Base-by-base conservation (phyloP, 2,329 filamentous ascomycete genomes). In the Sclerotiophoma versabilis region DNA sequence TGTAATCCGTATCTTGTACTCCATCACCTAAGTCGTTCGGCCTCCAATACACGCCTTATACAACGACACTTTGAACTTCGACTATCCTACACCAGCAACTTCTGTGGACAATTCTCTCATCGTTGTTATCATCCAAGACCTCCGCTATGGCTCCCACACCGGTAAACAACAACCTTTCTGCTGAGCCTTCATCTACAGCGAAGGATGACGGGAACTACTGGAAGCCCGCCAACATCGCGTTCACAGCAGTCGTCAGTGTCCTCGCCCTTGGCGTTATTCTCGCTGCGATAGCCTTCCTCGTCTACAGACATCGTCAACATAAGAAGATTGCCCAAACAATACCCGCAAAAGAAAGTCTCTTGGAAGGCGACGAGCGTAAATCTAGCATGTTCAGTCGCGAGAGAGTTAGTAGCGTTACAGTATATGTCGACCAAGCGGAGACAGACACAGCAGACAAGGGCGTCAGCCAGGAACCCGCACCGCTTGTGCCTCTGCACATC, bases 351-450 rank as follows among this genome's bases (percentile, higher is more conserved):
- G 56, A 57, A 34, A 60, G 62, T 10, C 65, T 74, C 5, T 59
- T 74, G 33, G 60, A 54, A 8, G 60, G 70, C 38, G 66, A 70
- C 39, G 68, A 73, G 52, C 58, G 62, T 36, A 71, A 68, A 32
- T 62, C 60, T 12, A 68, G 46, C 62, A 73, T 74, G 71, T 74
- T 72, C 64, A 71, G 63, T 34, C 62, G 65, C 6, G 52, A 69
- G 10, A 54, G 67, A n/a, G 57, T 51, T 20, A 65, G 64, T 47
- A 73, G 66, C 43, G 59, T 74, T 8, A 67, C 63, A 0, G 46
- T 74, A 10, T 73, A 71, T 32, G 60, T 74, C 42, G 65, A 72
- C 50, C 22, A 54, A 4, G 51, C 60, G 5, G 59, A 68, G 32
- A 39, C 47, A 12, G 58, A 68, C 2, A 57, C 52, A 10, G 48